These are phyloP conservation scores for Globisporangium spiculum DNA, from an alignment of 352 stramenopile genomes.

Conservation along the genomic window DNA sequence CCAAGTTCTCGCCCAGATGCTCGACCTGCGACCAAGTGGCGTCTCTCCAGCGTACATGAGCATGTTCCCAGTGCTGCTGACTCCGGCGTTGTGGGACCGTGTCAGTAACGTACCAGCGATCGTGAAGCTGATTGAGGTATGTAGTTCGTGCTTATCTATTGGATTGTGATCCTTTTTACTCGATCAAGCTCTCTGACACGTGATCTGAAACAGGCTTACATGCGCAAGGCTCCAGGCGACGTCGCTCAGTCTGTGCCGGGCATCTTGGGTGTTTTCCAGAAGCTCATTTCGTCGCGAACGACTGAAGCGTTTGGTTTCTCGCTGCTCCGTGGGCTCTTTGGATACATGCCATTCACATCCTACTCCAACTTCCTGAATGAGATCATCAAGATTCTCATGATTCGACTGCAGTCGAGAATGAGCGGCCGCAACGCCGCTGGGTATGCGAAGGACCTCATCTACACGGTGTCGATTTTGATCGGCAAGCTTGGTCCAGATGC, in stretches of 20 bases:
- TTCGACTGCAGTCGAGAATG: conserved; percentile 91
- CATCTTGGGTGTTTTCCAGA: conserved; percentile 98
- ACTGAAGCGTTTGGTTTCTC: conserved; percentile 94
- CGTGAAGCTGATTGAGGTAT: conserved; percentile 92
- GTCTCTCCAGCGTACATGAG: conserved; percentile 92
- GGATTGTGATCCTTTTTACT: not conserved
- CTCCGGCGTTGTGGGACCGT: conserved; percentile 93
- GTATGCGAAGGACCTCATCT: conserved; percentile 89
- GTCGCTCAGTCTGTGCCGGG: conserved; percentile 79
- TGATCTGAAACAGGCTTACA: conserved; percentile 81
- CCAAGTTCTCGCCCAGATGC: conserved; percentile 97
- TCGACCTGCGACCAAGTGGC: conserved; percentile 91
- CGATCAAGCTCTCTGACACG: not conserved
- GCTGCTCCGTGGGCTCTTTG: conserved; percentile 89
- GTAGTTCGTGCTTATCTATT: not conserved
- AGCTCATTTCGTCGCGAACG: conserved; percentile 92
- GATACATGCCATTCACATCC: conserved; percentile 73
- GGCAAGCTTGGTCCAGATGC: conserved; percentile 83
- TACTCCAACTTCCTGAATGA: conserved; percentile 85
- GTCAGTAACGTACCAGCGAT: conserved; percentile 97
- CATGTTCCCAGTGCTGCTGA: conserved; percentile 95
- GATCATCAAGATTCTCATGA: conserved; percentile 95
- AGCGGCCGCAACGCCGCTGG: conserved; percentile 77
- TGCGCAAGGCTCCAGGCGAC: conserved; percentile 90
- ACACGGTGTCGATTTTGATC: conserved; percentile 86